Conservation (phyloP, 805 yeast species). For the Candida mattraensis region DNA sequence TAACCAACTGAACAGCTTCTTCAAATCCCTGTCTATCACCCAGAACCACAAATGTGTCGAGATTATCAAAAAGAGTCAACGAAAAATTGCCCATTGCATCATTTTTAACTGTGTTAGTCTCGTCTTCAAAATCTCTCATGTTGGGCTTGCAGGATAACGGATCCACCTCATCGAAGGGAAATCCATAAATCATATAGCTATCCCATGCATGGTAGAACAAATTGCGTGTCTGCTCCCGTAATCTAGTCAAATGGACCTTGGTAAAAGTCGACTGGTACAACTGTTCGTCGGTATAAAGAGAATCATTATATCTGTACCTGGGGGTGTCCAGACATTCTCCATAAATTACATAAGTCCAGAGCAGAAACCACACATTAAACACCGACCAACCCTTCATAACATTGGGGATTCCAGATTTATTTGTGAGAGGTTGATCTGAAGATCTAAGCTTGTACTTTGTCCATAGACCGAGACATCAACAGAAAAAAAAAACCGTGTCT, state of each 20-base stretch:
- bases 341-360: no score
- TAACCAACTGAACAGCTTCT: slow-evolving; percentile 42
- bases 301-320: slow-evolving; percentile 3
- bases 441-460: no score
- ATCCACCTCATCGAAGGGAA: slow-evolving; percentile 77
- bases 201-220: slow-evolving; percentile 77
- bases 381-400: no score
- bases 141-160: slow-evolving; percentile 73
- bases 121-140: slow-evolving; percentile 58
- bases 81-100: slow-evolving; percentile 87
- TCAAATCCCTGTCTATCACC: slow-evolving; percentile 59
- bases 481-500: no score
- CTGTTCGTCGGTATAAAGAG: slow-evolving; percentile 16
- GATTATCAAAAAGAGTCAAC: slow-evolving; percentile 71
- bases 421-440: no score
- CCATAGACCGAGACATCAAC: no score
- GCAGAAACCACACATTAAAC: no score
- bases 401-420: no score
- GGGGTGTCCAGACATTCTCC: no score
- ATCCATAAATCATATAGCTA: slow-evolving; percentile 66
- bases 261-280: slow-evolving; percentile 29
- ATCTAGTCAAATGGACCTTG: slow-evolving; percentile 1
- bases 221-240: slow-evolving; percentile 46
- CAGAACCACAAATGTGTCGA: slow-evolving; percentile 77
- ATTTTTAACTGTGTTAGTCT: slow-evolving; percentile 58